Percentiles rank a stretch among this genome's conserved stretches.
Evolutionary conservation across 129 eudicot genomes (phyloP).

Genomic region (Flaveria linearis): DNA sequence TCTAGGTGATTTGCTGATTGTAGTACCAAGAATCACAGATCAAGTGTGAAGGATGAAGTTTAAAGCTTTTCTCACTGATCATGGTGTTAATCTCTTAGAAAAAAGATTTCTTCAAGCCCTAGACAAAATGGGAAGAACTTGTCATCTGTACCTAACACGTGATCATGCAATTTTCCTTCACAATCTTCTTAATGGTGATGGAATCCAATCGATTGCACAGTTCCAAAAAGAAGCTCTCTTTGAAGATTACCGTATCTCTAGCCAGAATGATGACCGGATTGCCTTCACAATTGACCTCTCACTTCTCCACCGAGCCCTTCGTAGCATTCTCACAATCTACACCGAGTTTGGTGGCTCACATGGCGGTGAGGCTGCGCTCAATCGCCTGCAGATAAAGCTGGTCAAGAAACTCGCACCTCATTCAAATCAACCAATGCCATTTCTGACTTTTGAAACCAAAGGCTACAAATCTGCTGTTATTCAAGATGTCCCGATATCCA

Average conservation of each 20-base stretch:
- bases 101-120: slow-evolving; percentile 80
- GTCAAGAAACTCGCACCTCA: slow-evolving; percentile 85
- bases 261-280: slow-evolving; percentile 76
- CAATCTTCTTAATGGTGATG: slow-evolving; percentile 77
- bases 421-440: slow-evolving; percentile 68
- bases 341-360: slow-evolving; percentile 50
- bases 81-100: slow-evolving; percentile 76
- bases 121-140: slow-evolving; percentile 77
- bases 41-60: slow-evolving; percentile 62
- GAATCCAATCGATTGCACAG: slow-evolving; percentile 84
- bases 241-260: slow-evolving; percentile 84
- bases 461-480: slow-evolving; percentile 82
- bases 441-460: slow-evolving; percentile 79
- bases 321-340: slow-evolving; percentile 60
- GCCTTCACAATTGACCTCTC: slow-evolving; percentile 91
- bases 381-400: slow-evolving; percentile 71
- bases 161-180: slow-evolving; percentile 87
- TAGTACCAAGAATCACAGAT: slow-evolving; percentile 14
- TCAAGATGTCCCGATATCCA: slow-evolving; percentile 91
- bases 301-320: slow-evolving; percentile 92
- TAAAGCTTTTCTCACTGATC: slow-evolving; percentile 86
- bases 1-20: not conserved
- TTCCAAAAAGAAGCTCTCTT: slow-evolving; percentile 71
- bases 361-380: slow-evolving; percentile 29
- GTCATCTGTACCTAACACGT: slow-evolving; percentile 73